Evolutionary conservation across 148 eudicot species (phyloP).

Genomic region (Dianthus caryophyllus): DNA sequence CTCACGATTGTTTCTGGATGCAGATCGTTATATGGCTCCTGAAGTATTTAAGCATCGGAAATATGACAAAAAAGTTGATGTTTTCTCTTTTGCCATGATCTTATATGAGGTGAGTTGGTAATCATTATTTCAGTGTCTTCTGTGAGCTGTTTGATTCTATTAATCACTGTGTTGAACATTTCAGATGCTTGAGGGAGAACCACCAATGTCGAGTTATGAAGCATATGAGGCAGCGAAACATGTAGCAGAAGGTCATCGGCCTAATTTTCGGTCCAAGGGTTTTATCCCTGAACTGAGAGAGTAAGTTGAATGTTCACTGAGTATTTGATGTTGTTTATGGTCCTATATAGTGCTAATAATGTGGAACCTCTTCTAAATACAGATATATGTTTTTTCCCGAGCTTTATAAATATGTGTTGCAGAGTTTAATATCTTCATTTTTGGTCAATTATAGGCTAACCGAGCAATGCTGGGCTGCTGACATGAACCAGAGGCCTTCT

Average conservation of each 20-base stretch:
- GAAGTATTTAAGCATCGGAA: constrained; percentile 95
- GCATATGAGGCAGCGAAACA: constrained; percentile 75
- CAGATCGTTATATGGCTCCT: constrained; percentile 99
- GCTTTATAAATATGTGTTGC: too few species aligned
- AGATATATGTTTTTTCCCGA: too few species aligned
- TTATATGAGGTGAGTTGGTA: constrained; percentile 69
- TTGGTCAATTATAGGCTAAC: constrained; percentile 46
- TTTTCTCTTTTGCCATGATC: constrained; percentile 96
- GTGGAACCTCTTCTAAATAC: not conserved
- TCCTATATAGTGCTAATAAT: not conserved
- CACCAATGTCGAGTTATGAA: constrained; percentile 65
- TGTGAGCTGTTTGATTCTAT: not conserved
- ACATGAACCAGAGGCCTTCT: constrained; percentile 74
- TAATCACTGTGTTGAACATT: constrained; percentile 19
- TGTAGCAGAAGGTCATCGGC: constrained; percentile 78
- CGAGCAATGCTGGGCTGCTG: constrained; percentile 78
- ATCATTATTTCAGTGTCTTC: not conserved
- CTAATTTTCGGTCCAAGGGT: constrained; percentile 61
- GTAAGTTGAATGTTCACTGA: constrained; percentile 40
- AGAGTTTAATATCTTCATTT: not conserved
- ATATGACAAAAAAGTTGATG: constrained; percentile 97
- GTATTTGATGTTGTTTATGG: not conserved
- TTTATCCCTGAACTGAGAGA: constrained; percentile 53
- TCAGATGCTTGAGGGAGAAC: constrained; percentile 85
- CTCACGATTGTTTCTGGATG: constrained; percentile 20